Evolutionary conservation across 2,329 filamentous ascomycete species (phyloP).

Genomic region (Fusarium sp.): DNA sequence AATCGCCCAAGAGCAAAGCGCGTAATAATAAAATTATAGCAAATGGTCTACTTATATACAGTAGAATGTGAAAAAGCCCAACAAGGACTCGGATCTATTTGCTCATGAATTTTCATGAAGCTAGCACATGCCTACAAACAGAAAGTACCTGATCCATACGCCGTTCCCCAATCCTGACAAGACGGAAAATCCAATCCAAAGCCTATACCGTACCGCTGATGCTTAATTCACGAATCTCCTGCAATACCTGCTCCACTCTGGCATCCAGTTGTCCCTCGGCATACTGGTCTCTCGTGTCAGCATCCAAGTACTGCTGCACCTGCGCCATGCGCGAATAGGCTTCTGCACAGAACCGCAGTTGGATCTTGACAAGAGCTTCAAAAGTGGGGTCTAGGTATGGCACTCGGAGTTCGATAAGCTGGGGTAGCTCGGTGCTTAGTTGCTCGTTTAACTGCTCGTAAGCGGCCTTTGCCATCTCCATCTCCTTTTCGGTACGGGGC

Average conservation of each 20-base stretch:
- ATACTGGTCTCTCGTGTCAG: conserved; percentile 95
- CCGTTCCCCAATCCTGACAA: conserved; percentile 40
- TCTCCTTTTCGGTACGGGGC: conserved; percentile 94
- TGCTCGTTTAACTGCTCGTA: conserved; percentile 99
- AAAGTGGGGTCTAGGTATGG: conserved; percentile 98
- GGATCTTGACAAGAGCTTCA: conserved; percentile 98
- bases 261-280: conserved; percentile 92
- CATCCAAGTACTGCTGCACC: conserved; percentile 97
- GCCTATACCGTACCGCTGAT: conserved; percentile 78
- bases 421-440: conserved; percentile 89
- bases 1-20: background rate
- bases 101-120: conserved; percentile 39
- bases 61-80: background rate
- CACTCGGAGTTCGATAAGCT: conserved; percentile 95
- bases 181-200: conserved; percentile 10
- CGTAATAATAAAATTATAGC: conserved; percentile 11
- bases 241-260: conserved; percentile 92
- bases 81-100: conserved; percentile 43
- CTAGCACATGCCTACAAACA: conserved; percentile 47
- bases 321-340: conserved; percentile 98
- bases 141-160: conserved; percentile 46
- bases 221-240: conserved; percentile 96
- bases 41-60: background rate
- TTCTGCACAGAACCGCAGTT: conserved; percentile 96
- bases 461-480: conserved; percentile 90